Conservation (phyloP, 768 basidiomycete species). For the Megacollybia marginata region DNA sequence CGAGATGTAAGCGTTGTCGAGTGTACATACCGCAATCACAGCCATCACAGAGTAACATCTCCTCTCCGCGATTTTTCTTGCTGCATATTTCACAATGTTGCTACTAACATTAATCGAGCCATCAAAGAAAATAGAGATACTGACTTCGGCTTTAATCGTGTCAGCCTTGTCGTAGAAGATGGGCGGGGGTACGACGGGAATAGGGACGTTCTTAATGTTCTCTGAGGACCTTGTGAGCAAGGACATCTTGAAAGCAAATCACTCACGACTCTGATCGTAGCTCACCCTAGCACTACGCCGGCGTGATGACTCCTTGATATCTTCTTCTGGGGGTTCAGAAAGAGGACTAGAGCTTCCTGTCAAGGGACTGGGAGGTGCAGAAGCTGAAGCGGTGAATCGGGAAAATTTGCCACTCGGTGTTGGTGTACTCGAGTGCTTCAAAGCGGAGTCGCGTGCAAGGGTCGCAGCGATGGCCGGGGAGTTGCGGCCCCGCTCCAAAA, state of each 20-base stretch:
- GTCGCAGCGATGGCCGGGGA: conserved; percentile 43
- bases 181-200: conserved; percentile 34
- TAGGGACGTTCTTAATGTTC: conserved; percentile 11
- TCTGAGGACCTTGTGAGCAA: background rate
- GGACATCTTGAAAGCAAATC: background rate
- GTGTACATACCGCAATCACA: conserved; percentile 65
- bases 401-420: conserved; percentile 25
- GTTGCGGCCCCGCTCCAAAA: conserved; percentile 67
- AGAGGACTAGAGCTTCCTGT: conserved; percentile 73
- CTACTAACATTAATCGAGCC: conserved; percentile 24
- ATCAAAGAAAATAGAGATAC: background rate
- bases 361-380: conserved; percentile 66
- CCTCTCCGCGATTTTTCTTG: conserved; percentile 79
- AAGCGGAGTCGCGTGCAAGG: conserved; percentile 20
- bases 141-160: background rate
- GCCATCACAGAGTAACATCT: conserved; percentile 89
- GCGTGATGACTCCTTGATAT: conserved; percentile 41
- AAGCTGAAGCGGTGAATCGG: conserved; percentile 41
- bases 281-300: conserved; percentile 12
- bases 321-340: conserved; percentile 79
- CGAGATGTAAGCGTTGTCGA: background rate
- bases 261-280: conserved; percentile 12
- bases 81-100: conserved; percentile 92
- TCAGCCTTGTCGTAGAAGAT: conserved; percentile 40
- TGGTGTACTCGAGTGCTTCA: background rate